A percentile compares a stretch with the other conserved stretches of the same genome.
Evolutionary conservation across 805 yeast genomes (phyloP).

Genomic region (Saccharomycodes ludwigii): DNA sequence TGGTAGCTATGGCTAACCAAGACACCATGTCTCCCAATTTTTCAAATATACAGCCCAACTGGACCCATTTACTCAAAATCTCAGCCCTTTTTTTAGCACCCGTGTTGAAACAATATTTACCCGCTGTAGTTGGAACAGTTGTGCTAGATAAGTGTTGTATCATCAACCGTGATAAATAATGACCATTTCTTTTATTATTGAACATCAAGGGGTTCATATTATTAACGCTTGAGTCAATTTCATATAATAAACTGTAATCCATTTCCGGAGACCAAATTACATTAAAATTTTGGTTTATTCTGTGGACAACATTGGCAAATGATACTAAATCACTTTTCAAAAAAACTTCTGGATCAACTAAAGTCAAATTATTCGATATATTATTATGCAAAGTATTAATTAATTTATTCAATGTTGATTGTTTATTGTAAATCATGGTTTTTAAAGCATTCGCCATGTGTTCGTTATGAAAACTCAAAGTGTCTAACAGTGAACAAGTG

Average conservation of each 20-base stretch:
- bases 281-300: conserved; percentile 55
- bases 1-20: conserved; percentile 83
- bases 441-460: conserved; percentile 42
- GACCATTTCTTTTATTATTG: conserved; percentile 52
- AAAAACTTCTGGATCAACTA: conserved; percentile 30
- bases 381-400: no score
- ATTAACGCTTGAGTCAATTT: conserved; percentile 22
- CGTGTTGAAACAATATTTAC: conserved; percentile 8
- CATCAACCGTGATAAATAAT: conserved; percentile 64
- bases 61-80: conserved; percentile 71
- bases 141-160: conserved; percentile 50
- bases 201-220: conserved; percentile 66
- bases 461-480: conserved; percentile 35
- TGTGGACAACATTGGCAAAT: conserved; percentile 52
- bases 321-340: conserved; percentile 38
- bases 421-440: conserved; percentile 37
- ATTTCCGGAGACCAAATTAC: conserved; percentile 63
- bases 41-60: conserved; percentile 66
- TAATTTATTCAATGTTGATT: conserved; percentile 30
- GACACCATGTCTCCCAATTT: conserved; percentile 84
- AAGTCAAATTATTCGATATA: background rate
- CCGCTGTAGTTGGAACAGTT: conserved; percentile 17
- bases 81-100: conserved; percentile 38
- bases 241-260: conserved; percentile 67
- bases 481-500: conserved; percentile 40